A percentile compares a stretch with the other conserved stretches of the same genome.
Evolutionary conservation across 257 asterid genomes (phyloP).

Genomic region (Fraxinus quadrangulata): DNA sequence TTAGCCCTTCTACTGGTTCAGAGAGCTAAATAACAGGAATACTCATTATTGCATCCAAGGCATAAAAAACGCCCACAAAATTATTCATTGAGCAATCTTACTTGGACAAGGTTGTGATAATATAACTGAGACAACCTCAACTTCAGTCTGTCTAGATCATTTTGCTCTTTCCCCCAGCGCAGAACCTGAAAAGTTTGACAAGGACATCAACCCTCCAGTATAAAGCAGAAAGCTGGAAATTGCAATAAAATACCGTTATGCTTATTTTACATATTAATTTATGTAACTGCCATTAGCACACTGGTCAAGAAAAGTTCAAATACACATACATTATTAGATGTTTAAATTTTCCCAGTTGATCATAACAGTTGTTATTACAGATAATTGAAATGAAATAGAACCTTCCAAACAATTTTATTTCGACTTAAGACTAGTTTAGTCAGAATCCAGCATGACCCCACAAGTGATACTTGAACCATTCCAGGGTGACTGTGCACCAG

Average conservation of each 20-base stretch:
- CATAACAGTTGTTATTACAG: background rate
- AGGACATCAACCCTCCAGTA: no score
- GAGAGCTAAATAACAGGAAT: slow-evolving; percentile 53
- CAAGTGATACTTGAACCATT: background rate
- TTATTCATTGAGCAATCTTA: slow-evolving; percentile 32
- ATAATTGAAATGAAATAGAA: background rate
- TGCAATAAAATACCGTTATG: no score
- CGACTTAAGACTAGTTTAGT: background rate
- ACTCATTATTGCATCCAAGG: slow-evolving; percentile 19
- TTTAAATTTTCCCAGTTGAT: background rate
- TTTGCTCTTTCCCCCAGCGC: slow-evolving; percentile 55
- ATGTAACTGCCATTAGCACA: background rate
- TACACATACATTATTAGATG: background rate
- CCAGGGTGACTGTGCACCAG: no score
- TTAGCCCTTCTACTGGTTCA: slow-evolving; percentile 81
- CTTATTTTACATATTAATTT: background rate
- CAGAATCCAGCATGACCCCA: background rate
- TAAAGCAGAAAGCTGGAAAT: no score
- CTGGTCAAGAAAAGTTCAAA: slow-evolving; percentile 13
- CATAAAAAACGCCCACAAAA: slow-evolving; percentile 11
- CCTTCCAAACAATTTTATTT: background rate
- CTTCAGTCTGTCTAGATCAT: slow-evolving; percentile 68
- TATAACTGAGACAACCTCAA: slow-evolving; percentile 73
- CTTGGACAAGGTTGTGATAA: slow-evolving; percentile 65
- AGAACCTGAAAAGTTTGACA: slow-evolving; percentile 48